phyloP scores from a whole-genome alignment of 441 rosid species.

The Oxalis stricta region DNA sequence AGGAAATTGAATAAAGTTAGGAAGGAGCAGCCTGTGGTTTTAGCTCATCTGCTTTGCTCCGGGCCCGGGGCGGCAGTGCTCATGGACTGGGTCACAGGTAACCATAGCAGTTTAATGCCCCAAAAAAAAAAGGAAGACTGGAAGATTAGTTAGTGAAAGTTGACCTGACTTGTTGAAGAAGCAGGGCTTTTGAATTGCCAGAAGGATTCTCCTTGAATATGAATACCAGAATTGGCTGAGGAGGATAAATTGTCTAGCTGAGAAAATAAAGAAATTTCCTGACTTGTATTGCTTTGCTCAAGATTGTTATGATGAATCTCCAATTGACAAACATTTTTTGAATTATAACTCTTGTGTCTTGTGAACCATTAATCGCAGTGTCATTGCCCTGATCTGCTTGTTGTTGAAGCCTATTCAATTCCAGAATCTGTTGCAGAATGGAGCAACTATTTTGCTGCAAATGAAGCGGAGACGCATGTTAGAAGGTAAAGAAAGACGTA shows the following conservation, averaged over 20 bases:
- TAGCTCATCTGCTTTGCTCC: no score
- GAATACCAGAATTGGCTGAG: slow-evolving; percentile 28
- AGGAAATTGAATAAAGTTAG: no score
- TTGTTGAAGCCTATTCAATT: slow-evolving; percentile 44
- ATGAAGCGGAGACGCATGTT: slow-evolving; percentile 17
- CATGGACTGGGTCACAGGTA: no score
- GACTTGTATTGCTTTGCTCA: slow-evolving; percentile 12
- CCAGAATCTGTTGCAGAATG: slow-evolving; percentile 63
- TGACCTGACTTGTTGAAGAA: no score
- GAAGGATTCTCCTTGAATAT: slow-evolving; percentile 36
- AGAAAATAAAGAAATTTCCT: slow-evolving; percentile 29
- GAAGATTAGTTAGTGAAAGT: no score
- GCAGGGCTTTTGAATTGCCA: slow-evolving; percentile 61
- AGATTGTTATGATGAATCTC: slow-evolving; percentile 16
- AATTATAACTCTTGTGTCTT: slow-evolving; percentile 6
- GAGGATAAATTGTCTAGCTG: slow-evolving; percentile 31
- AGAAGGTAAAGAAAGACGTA: slow-evolving; percentile 10
- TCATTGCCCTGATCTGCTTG: slow-evolving; percentile 13
- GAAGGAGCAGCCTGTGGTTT: no score
- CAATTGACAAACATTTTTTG: slow-evolving; percentile 12
- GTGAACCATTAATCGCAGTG: slow-evolving; percentile 16
- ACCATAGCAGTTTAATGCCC: no score
- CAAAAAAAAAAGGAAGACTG: no score
- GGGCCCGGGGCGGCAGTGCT: no score
- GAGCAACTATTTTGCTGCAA: slow-evolving; percentile 28